These are phyloP conservation scores for Aspergillus luchuensis DNA, from an alignment of 2,329 filamentous ascomycete genomes.

Conservation along the genomic window DNA sequence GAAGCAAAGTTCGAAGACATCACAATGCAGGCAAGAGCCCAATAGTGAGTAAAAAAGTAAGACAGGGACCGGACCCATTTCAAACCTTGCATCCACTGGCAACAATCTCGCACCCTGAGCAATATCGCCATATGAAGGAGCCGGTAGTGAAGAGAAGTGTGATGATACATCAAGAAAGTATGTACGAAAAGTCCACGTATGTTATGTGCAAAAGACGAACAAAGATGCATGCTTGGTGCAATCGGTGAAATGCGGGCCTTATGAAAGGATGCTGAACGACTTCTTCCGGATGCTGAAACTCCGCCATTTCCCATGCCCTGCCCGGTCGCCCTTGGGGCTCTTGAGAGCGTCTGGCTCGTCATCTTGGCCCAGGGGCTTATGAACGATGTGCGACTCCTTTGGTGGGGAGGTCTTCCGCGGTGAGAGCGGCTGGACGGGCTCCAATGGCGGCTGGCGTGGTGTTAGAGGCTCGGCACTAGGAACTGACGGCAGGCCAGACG, in stretches of 20 bases:
- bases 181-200: slow-evolving; percentile 22
- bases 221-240: slow-evolving; percentile 12
- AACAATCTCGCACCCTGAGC: slow-evolving; percentile 9
- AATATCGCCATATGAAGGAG: slow-evolving; percentile 15
- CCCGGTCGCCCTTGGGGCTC: slow-evolving; percentile 22
- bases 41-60: slow-evolving; percentile 12
- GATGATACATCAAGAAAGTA: slow-evolving; percentile 36
- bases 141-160: slow-evolving; percentile 23
- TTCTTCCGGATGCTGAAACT: slow-evolving; percentile 50
- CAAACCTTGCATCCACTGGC: slow-evolving; percentile 10
- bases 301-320: slow-evolving; percentile 36
- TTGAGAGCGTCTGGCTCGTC: slow-evolving; percentile 25
- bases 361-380: slow-evolving; percentile 19
- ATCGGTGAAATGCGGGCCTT: slow-evolving; percentile 4
- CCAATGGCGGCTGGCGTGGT: slow-evolving; percentile 13
- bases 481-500: slow-evolving; percentile 28
- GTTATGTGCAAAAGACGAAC: slow-evolving; percentile 31
- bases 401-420: not conserved
- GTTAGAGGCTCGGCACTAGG: slow-evolving; percentile 24
- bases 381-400: slow-evolving; percentile 2
- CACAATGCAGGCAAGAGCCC: slow-evolving; percentile 17
- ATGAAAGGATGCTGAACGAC: slow-evolving; percentile 42
- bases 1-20: slow-evolving; percentile 10
- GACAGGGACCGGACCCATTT: slow-evolving; percentile 15
- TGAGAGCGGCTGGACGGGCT: slow-evolving; percentile 14